Percentiles rank a stretch among this genome's conserved stretches.
Conservation (phyloP, 2,329 filamentous ascomycete species). For the Dothiorella sarmentorum region DNA sequence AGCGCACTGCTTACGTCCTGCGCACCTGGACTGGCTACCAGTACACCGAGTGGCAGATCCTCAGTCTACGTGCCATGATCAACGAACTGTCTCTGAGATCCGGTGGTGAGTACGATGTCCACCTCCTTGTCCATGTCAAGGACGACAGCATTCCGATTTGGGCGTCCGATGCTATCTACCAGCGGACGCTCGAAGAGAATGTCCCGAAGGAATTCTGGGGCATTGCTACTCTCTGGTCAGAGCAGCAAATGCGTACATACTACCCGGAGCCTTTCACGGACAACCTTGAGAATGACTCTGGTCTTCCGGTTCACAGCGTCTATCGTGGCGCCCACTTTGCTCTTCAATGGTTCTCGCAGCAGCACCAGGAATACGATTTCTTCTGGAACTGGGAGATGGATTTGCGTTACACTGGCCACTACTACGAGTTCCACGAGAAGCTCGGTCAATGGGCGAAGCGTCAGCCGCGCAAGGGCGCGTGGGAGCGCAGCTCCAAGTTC, state of each 20-base stretch:
- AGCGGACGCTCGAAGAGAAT: slow-evolving; percentile 62
- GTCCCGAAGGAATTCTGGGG: slow-evolving; percentile 83
- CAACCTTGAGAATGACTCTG: slow-evolving; percentile 56
- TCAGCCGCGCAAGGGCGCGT: slow-evolving; percentile 68
- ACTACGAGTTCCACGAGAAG: slow-evolving; percentile 74
- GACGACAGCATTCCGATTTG: slow-evolving; percentile 73
- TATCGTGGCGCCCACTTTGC: slow-evolving; percentile 63
- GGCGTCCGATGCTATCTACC: slow-evolving; percentile 68
- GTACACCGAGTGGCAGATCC: slow-evolving; percentile 75
- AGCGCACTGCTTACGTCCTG: slow-evolving; percentile 77
- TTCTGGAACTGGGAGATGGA: slow-evolving; percentile 92
- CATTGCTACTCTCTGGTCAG: slow-evolving; percentile 88
- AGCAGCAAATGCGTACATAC: slow-evolving; percentile 84
- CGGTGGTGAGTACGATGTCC: slow-evolving; percentile 81
- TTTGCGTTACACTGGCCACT: slow-evolving; percentile 73
- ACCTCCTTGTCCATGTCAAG: slow-evolving; percentile 81
- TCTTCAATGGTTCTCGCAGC: slow-evolving; percentile 51
- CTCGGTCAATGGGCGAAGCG: slow-evolving; percentile 61
- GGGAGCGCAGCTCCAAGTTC: slow-evolving; percentile 70
- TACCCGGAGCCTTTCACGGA: slow-evolving; percentile 83
- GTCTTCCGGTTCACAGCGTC: slow-evolving; percentile 73
- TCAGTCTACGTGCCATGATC: slow-evolving; percentile 79
- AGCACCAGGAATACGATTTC: slow-evolving; percentile 51
- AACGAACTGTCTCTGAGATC: slow-evolving; percentile 76
- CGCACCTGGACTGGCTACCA: slow-evolving; percentile 79